phyloP scores from a whole-genome alignment of 495 filamentous ascomycete species.

The Xylaria bambusicola region DNA sequence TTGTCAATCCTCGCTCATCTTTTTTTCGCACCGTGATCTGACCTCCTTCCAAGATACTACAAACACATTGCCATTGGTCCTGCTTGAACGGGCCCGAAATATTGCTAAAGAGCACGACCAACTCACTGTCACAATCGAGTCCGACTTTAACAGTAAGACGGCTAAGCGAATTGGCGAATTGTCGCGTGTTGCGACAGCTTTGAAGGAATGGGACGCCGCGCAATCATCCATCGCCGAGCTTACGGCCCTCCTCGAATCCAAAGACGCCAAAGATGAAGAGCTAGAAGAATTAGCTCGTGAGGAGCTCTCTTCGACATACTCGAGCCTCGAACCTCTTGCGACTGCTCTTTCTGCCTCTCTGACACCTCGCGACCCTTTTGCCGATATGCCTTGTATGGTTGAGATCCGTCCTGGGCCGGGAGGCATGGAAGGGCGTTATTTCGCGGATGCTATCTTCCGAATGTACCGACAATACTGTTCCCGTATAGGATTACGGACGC shows the following conservation, averaged over 20 bases:
- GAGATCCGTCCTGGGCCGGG: conserved; percentile 95
- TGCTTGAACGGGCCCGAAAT: conserved; percentile 46
- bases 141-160: conserved; percentile 67
- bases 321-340: conserved; percentile 60
- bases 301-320: conserved; percentile 67
- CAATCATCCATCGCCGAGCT: conserved; percentile 58
- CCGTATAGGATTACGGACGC: conserved; percentile 49
- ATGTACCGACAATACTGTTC: conserved; percentile 88
- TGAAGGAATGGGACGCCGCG: conserved; percentile 70
- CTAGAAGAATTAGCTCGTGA: conserved; percentile 69
- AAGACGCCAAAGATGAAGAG: conserved; percentile 55
- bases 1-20: conserved; percentile 4
- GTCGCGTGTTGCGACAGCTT: conserved; percentile 61
- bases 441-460: conserved; percentile 79
- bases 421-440: conserved; percentile 85
- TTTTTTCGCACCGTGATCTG: not conserved
- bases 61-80: conserved; percentile 33
- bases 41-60: conserved; percentile 19
- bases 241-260: conserved; percentile 48
- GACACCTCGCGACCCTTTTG: conserved; percentile 88
- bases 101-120: conserved; percentile 58
- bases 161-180: conserved; percentile 82
- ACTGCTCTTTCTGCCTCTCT: conserved; percentile 69
- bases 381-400: conserved; percentile 85
- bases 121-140: conserved; percentile 57